These are phyloP conservation scores for Iris pallida DNA, from an alignment of 116 monocot genomes.

Conservation along the genomic window DNA sequence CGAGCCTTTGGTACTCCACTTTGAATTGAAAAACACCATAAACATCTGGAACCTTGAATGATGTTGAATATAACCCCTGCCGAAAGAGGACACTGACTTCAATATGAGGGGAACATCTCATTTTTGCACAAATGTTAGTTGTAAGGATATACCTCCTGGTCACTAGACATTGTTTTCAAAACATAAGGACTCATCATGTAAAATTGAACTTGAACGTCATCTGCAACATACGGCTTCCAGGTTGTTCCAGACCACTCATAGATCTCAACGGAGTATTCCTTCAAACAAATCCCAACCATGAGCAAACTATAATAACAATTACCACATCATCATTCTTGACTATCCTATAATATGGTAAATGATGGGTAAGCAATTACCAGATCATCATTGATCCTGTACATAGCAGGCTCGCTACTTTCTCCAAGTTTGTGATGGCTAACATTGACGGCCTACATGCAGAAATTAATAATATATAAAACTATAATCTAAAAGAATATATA, in stretches of 20 bases:
- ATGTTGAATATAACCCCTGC: conserved; percentile 70
- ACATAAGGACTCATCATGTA: conserved; percentile 98
- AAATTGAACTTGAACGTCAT: conserved; percentile 95
- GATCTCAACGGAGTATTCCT: conserved; percentile 89
- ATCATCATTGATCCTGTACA: conserved; percentile 91
- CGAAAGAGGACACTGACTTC: conserved; percentile 4
- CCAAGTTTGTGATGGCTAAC: conserved; percentile 71
- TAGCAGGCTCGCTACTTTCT: conserved; percentile 59
- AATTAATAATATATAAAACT: not conserved
- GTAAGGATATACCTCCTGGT: conserved; percentile 46
- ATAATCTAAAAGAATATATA: too few relatives aligned
- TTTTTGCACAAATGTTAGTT: not conserved
- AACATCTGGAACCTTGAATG: conserved; percentile 94
- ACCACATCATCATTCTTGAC: not conserved
- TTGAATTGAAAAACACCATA: conserved; percentile 97
- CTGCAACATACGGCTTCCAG: conserved; percentile 78
- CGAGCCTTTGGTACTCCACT: conserved; percentile 82
- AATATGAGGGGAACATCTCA: not conserved
- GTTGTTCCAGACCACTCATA: conserved; percentile 84
- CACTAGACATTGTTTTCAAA: conserved; percentile 63
- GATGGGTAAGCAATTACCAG: conserved; percentile 43
- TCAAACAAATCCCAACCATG: conserved; percentile 3
- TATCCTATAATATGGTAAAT: not conserved
- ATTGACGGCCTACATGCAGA: conserved; percentile 61
- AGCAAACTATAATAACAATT: not conserved